Evolutionary conservation across 169 alveolate species (phyloP), one percentile per base, ranked within the genome.

Genomic region (Plasmodium fragile): DNA sequence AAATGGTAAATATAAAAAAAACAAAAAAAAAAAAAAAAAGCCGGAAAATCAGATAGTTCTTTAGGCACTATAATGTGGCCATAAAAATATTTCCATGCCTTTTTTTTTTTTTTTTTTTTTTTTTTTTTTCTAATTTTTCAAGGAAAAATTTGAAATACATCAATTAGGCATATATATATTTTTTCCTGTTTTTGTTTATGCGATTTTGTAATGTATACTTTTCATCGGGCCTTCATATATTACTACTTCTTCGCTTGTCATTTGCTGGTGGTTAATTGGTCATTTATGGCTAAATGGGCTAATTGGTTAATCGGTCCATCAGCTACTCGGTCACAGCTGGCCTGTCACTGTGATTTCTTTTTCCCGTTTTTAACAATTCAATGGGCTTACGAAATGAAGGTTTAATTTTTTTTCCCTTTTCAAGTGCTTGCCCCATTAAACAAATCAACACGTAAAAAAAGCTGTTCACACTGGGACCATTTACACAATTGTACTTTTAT

Each of bases 21-120:
- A 79, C 43, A 79, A 45, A 45, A 79, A 39, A 45, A 79, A 79
- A 79, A 79, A 79, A 41, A 41, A 79, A 79, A 41, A 45, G 39
- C 70, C 18, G 85, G 36, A 79, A 45, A 79, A 79, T 65, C 75
- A 79, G 34, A 25, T 41, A 79, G 16, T 65, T n/a, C 36, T 28
- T 22, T 65, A 2, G 36, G 39, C 75, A 28, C 36, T 25, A 39
- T n/a, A n/a, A 65, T 65, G 18, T 65, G 36, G 75, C 75, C 75
- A 7, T 65, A 65, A 65, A 65, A 22, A 7, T 25, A 65, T 65
- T 65, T 65, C 5, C 30, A 25, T 59, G 75, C 65, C 65, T 79
- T 79, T 79, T 41, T 79, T 41, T 39, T 39, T 36, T 36, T 75
- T 34, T 34, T 36, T 77, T 34, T 34, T 39, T 36, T 78, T 78